Conservation (phyloP, 2,329 filamentous ascomycete species). For the Epichloe scottii region DNA sequence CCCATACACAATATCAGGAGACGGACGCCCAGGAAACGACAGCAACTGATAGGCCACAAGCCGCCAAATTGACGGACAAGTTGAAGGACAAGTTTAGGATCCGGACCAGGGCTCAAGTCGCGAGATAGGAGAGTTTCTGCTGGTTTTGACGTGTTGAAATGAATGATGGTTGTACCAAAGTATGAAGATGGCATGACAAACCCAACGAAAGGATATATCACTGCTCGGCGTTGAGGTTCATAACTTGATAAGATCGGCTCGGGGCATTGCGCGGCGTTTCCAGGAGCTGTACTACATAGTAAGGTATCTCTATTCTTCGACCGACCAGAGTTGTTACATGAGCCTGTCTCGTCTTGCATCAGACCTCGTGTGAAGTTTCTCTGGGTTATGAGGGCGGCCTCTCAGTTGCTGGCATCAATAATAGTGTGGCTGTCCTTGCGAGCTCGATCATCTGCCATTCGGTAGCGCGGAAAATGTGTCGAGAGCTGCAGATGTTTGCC, state of each 20-base stretch:
- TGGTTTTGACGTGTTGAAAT: neutral
- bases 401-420: neutral
- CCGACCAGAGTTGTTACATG: neutral
- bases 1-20: conserved; percentile 12
- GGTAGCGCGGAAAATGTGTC: too few species aligned
- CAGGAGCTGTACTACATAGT: neutral
- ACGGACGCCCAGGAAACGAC: conserved; percentile 13
- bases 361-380: neutral
- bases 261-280: neutral
- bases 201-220: neutral
- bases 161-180: neutral
- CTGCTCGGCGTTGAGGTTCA: neutral
- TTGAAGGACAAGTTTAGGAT: conserved; percentile 42
- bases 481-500: too few species aligned
- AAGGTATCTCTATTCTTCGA: neutral
- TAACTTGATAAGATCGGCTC: neutral
- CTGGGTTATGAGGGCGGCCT: neutral
- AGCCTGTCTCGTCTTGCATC: neutral
- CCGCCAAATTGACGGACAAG: conserved; percentile 33
- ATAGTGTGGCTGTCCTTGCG: too few species aligned
- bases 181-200: neutral
- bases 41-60: conserved; percentile 25
- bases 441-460: too few species aligned
- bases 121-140: neutral
- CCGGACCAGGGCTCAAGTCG: conserved; percentile 31